Conservation (phyloP, 176 grass and related monocot species). For the Stipa capillata region DNA sequence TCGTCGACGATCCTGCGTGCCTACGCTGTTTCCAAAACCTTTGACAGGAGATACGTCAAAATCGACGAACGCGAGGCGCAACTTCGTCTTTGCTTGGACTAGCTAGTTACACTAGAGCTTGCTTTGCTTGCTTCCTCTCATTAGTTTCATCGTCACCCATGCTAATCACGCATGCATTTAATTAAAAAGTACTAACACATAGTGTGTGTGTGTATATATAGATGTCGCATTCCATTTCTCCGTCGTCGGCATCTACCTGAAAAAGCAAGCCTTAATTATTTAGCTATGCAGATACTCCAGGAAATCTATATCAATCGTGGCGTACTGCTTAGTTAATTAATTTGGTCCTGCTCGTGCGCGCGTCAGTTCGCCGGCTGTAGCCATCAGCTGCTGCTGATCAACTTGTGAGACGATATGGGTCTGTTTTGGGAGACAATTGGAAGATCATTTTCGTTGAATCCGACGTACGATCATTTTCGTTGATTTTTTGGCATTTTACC, state of each 20-base stretch:
- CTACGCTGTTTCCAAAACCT: neutral
- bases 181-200: neutral
- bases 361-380: neutral
- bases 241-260: neutral
- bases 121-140: neutral
- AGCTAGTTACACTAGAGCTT: neutral
- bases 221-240: neutral
- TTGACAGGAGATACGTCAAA: neutral
- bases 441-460: neutral
- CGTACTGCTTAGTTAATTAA: neutral
- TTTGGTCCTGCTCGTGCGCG: neutral
- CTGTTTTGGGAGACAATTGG: neutral
- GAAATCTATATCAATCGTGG: neutral
- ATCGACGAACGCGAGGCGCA: neutral
- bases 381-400: neutral
- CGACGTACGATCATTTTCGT: neutral
- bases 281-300: neutral
- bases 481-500: neutral
- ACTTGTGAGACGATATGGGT: neutral
- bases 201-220: neutral
- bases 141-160: neutral
- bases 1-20: neutral
- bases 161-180: neutral
- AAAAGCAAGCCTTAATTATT: neutral
- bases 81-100: slow-evolving; percentile 28